These are phyloP conservation scores for Suillus variegatus DNA, from an alignment of 768 basidiomycete genomes.

Conservation along the genomic window DNA sequence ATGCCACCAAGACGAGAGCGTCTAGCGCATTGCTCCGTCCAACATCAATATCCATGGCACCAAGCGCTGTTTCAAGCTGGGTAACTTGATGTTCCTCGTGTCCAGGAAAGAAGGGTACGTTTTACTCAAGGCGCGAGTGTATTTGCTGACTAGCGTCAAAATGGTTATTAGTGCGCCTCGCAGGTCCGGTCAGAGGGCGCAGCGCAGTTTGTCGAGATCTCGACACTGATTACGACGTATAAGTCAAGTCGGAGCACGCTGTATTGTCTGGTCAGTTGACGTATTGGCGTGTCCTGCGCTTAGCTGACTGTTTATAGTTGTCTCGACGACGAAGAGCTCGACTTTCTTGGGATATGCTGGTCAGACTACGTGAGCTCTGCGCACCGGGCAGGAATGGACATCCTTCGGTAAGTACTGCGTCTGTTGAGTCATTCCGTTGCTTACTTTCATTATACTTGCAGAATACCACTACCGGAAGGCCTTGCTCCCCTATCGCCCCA, in stretches of 20 bases:
- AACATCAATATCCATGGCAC: conserved; percentile 10
- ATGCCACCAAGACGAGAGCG: conserved; percentile 10
- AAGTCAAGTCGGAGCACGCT: conserved; percentile 68
- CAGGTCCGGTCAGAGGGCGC: conserved; percentile 77
- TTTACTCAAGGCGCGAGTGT: not conserved
- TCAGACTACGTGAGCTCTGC: conserved; percentile 68
- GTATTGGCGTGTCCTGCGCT: not conserved
- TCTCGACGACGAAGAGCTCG: conserved; percentile 82
- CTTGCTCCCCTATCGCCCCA: conserved; percentile 66
- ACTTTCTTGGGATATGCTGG: conserved; percentile 87
- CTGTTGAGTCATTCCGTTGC: conserved; percentile 1
- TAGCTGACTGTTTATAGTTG: conserved; percentile 48
- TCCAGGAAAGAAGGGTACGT: conserved; percentile 88
- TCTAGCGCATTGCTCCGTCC: conserved; percentile 12
- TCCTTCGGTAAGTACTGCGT: not conserved
- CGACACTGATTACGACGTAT: conserved; percentile 76
- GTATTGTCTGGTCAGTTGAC: conserved; percentile 72
- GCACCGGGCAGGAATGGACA: conserved; percentile 46
- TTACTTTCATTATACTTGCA: conserved; percentile 28
- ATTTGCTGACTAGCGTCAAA: conserved; percentile 5
- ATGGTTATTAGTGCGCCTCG: conserved; percentile 55
- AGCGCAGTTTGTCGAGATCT: conserved; percentile 84
- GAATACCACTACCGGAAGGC: conserved; percentile 89
- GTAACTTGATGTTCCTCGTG: conserved; percentile 93
- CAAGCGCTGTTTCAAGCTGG: conserved; percentile 44